phyloP scores from a whole-genome alignment of 1,139 yeast species.

The Ogataea hybrid region DNA sequence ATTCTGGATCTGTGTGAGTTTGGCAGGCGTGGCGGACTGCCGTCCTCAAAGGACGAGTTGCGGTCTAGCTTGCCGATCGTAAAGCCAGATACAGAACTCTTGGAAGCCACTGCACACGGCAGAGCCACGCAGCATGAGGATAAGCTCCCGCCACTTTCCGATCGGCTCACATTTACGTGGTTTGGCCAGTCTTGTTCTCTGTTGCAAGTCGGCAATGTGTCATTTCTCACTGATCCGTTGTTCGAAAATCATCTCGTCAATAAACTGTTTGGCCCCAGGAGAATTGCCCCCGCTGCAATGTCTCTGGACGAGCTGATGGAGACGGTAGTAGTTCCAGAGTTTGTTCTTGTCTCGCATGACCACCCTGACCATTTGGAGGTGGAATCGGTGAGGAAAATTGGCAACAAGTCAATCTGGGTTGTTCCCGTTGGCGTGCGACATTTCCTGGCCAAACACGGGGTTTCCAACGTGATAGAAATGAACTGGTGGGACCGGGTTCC shows the following conservation, averaged over 20 bases:
- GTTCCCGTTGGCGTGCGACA: slow-evolving; percentile 78
- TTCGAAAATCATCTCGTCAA: slow-evolving; percentile 67
- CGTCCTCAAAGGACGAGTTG: slow-evolving; percentile 44
- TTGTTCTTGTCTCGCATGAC: slow-evolving; percentile 83
- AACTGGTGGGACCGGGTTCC: slow-evolving; percentile 82
- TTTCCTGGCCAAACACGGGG: slow-evolving; percentile 55
- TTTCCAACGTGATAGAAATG: slow-evolving; percentile 63
- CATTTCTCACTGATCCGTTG: slow-evolving; percentile 82
- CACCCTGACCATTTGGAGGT: slow-evolving; percentile 93
- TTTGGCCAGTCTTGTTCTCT: slow-evolving; percentile 87
- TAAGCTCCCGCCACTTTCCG: slow-evolving; percentile 34
- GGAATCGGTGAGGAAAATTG: slow-evolving; percentile 54
- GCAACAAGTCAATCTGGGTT: slow-evolving; percentile 69
- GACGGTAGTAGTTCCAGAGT: slow-evolving; percentile 65
- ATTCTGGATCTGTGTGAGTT: slow-evolving; percentile 64
- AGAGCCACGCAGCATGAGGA: slow-evolving; percentile 10
- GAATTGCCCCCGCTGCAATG: slow-evolving; percentile 75
- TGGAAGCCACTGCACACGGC: slow-evolving; percentile 34
- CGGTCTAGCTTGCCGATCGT: slow-evolving; percentile 56
- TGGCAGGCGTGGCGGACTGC: slow-evolving; percentile 67
- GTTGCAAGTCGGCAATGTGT: slow-evolving; percentile 68
- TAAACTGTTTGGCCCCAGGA: slow-evolving; percentile 71
- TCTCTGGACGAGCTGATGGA: slow-evolving; percentile 55
- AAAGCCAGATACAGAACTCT: slow-evolving; percentile 54
- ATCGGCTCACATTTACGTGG: slow-evolving; percentile 77